Base-by-base conservation (phyloP, 2,329 filamentous ascomycete species). In the Pestalotiopsis sp. region DNA sequence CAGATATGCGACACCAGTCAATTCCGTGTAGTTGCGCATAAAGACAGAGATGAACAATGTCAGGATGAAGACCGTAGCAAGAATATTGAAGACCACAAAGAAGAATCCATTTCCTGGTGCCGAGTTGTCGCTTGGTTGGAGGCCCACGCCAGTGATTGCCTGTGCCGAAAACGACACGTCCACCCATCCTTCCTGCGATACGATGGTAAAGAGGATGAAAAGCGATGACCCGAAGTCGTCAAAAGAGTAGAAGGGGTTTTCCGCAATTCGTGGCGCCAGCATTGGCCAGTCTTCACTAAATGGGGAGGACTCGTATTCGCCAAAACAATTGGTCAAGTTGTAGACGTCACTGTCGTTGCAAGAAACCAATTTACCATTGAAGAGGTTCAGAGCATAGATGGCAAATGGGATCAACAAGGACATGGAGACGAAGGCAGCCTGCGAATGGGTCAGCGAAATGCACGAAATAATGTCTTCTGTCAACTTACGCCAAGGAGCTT, bases 1-100 rank as follows among this genome's bases (percentile, higher is more conserved):
- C 74, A 99, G 83, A 78, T 95, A 99, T 2, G 96, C 96, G 57
- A 99, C 96, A 1, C 96, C 96, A 0, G 96, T 99, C 80, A 98
- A 94, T 80, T 99, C 96, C 0, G 96, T 99, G 80, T 99, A 99
- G 78, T 98, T 99, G 69, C 96, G 93, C 96, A 99, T 99, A 79
- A 99, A 99, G 69, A 99, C 96, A 67, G 96, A 98, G 61, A 99
- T 97, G 79, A 99, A 99, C 76, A 99, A 84, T 1, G 96, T 99
- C 76, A 99, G 86, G 70, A 99, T 92, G 81, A 99, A 99, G 71
- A 99, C 95, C 0, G 96, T 96, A 39, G 94, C 94, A 74, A 99
- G 86, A 77, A 99, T 88, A 80, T 99, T 99, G 89, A 98, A 99
- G 4, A 95, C 86, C 67, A 99, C 89, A 77, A 99, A 98, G 84